Evolutionary conservation across 2,329 filamentous ascomycete species (phyloP).

Genomic region (Ascochyta koolunga): DNA sequence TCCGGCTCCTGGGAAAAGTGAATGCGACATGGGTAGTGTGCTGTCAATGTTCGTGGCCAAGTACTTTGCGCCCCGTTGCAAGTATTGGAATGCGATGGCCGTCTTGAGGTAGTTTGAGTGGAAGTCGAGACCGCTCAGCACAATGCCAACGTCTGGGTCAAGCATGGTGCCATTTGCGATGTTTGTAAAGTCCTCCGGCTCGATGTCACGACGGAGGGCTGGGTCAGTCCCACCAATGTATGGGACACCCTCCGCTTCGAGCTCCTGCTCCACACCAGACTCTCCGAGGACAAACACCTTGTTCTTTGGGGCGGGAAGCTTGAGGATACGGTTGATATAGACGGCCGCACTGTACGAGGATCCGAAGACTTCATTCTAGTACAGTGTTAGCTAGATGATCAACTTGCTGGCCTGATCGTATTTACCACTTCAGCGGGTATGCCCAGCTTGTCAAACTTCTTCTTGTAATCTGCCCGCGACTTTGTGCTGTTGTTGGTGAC

Average conservation of each 20-base stretch:
- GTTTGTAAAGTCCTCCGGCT: conserved; percentile 76
- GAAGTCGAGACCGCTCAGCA: conserved; percentile 89
- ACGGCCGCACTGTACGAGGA: conserved; percentile 94
- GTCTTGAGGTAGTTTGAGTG: conserved; percentile 96
- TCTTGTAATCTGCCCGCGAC: conserved; percentile 87
- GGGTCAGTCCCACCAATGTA: conserved; percentile 89
- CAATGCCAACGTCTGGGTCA: conserved; percentile 87
- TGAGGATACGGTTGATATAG: conserved; percentile 92
- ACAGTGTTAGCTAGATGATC: conserved; percentile 6
- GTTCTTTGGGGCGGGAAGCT: conserved; percentile 77
- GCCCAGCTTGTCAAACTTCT: conserved; percentile 82
- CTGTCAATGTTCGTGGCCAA: conserved; percentile 93
- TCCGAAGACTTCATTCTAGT: conserved; percentile 88
- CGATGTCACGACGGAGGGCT: conserved; percentile 75
- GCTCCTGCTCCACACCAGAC: conserved; percentile 86
- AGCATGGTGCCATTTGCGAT: conserved; percentile 76
- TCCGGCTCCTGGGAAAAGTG: conserved; percentile 91
- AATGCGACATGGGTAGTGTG: conserved; percentile 80
- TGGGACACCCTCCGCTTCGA: conserved; percentile 76
- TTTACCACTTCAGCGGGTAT: conserved; percentile 74
- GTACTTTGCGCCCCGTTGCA: conserved; percentile 81
- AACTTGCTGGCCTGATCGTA: background rate
- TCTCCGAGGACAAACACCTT: conserved; percentile 96
- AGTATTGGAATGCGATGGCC: conserved; percentile 82
- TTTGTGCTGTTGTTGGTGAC: conserved; percentile 99